phyloP scores from a whole-genome alignment of 2,329 filamentous ascomycete species.

The Xylariaceae sp. region DNA sequence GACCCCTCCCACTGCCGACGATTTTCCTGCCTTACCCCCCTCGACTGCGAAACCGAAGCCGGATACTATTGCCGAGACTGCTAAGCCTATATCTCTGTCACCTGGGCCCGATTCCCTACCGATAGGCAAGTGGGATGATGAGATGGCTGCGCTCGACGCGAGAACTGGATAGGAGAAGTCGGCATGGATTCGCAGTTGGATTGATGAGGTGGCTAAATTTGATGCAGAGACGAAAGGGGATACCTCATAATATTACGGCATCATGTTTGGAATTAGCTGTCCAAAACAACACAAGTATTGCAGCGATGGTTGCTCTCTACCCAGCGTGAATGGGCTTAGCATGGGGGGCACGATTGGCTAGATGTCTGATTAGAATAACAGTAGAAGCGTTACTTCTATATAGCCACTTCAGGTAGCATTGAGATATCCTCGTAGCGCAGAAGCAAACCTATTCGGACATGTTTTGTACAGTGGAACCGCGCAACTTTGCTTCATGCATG shows the following conservation, averaged over 20 bases:
- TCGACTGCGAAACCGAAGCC: conserved; percentile 37
- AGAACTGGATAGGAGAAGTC: conserved; percentile 20
- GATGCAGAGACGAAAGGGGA: not conserved
- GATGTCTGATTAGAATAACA: conserved; percentile 20
- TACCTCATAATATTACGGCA: not conserved
- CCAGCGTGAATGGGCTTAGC: not conserved
- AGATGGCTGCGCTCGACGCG: conserved; percentile 59
- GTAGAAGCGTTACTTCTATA: conserved; percentile 18
- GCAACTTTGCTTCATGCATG: conserved; percentile 19
- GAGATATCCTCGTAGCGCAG: not conserved
- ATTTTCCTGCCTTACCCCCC: conserved; percentile 50
- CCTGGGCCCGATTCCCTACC: conserved; percentile 44
- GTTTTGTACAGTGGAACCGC: conserved; percentile 32
- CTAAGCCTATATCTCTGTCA: conserved; percentile 35
- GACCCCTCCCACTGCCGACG: conserved; percentile 43
- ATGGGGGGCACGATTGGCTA: conserved; percentile 4
- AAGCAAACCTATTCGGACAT: conserved; percentile 19
- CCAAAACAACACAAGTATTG: not conserved
- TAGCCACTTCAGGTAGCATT: not conserved
- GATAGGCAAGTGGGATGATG: conserved; percentile 61
- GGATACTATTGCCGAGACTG: conserved; percentile 34
- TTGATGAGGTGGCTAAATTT: not conserved
- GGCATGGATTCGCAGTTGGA: not conserved
- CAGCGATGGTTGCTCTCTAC: not conserved
- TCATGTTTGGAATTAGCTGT: not conserved